Conservation (phyloP, 2,329 filamentous ascomycete genomes). For the Alternaria atra region DNA sequence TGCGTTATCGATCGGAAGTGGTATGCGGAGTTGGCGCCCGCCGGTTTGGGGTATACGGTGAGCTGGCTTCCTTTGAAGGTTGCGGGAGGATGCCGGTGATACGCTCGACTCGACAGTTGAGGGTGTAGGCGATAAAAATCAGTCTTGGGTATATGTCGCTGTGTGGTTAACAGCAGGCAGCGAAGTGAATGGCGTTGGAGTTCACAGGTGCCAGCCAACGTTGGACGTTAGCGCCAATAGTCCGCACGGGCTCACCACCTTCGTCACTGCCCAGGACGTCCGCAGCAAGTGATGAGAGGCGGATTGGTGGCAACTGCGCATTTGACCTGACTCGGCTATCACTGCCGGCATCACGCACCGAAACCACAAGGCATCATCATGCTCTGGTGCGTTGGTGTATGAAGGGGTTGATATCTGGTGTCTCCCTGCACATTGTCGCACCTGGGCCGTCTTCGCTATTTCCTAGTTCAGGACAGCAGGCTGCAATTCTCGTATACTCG, state of each 20-base stretch:
- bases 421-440: neutral
- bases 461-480: neutral
- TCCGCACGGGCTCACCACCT: conserved; percentile 19
- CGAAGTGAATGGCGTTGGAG: conserved; percentile 19
- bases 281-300: conserved; percentile 8
- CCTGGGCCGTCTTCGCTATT: neutral
- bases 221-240: conserved; percentile 21
- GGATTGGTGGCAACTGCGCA: conserved; percentile 14
- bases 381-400: neutral
- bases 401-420: neutral
- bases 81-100: conserved; percentile 1
- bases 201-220: conserved; percentile 21
- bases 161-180: conserved; percentile 14
- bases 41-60: conserved; percentile 23
- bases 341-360: neutral
- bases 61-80: conserved; percentile 11
- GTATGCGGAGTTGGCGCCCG: conserved; percentile 37
- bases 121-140: neutral
- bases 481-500: neutral
- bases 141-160: conserved; percentile 4
- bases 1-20: conserved; percentile 24
- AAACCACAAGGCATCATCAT: conserved; percentile 1
- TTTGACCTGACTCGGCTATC: conserved; percentile 7
- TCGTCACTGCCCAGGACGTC: conserved; percentile 13
- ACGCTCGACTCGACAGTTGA: neutral